Conservation (phyloP, 1,284 basidiomycete species). For the Tetrapyrgos nigripes region DNA sequence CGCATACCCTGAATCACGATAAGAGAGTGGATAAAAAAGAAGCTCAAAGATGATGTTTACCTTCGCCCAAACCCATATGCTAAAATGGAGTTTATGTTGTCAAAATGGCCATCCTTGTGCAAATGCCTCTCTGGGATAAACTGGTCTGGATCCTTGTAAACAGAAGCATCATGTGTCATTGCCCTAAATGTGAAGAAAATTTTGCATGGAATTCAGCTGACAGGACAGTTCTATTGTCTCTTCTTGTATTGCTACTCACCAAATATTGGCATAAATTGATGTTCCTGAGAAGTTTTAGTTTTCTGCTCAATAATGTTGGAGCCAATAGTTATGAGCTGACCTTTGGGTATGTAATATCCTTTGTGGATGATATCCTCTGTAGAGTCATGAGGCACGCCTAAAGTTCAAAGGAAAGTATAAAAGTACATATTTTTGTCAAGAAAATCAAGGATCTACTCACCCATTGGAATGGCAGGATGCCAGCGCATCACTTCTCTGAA, state of each 20-base stretch:
- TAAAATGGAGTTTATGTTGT: conserved; percentile 24
- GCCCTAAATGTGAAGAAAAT: conserved; percentile 27
- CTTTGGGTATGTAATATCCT: too few relatives aligned
- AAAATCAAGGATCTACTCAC: too few relatives aligned
- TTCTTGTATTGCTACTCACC: too few relatives aligned
- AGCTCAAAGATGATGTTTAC: conserved; percentile 22
- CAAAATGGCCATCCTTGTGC: conserved; percentile 27
- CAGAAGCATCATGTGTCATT: conserved; percentile 38
- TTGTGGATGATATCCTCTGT: too few relatives aligned
- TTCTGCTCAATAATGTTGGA: neutral
- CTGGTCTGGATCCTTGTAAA: conserved; percentile 34
- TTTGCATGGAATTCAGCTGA: neutral
- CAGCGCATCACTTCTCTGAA: too few relatives aligned
- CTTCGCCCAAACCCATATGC: conserved; percentile 41
- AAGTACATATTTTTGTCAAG: too few relatives aligned
- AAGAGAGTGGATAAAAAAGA: neutral
- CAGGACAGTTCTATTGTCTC: too few relatives aligned
- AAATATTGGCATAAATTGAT: neutral
- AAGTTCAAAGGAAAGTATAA: too few relatives aligned
- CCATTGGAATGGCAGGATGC: too few relatives aligned
- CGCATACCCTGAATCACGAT: too few relatives aligned
- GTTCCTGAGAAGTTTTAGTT: conserved; percentile 11
- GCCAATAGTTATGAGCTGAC: too few relatives aligned
- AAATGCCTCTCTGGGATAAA: conserved; percentile 39
- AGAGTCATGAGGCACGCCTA: too few relatives aligned